Base-by-base conservation (phyloP, 2,329 filamentous ascomycete species). In the Trichoderma oligosporum region DNA sequence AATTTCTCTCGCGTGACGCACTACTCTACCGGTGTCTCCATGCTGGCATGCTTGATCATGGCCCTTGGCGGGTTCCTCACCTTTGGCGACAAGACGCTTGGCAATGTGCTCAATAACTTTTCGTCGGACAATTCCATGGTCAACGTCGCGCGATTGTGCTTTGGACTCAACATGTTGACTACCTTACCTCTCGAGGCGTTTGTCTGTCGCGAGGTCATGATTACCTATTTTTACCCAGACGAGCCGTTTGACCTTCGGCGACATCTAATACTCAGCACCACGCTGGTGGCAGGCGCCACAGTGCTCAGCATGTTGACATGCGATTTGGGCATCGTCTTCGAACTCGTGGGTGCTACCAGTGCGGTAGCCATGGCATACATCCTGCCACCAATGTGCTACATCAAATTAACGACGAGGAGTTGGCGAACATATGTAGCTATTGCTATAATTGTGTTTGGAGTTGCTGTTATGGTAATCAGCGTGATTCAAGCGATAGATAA, bases 51-150 rank as follows among this genome's bases (percentile, higher is more conserved):
- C 69, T 80, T 99, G 53, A 74, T 86, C 59, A 89, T 99, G 85
- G 94, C 91, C 0, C 78, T 97, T 7, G 84, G 87, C 2, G 94
- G 94, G 22, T 97, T 96, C 74, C 80, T 99, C 41, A 92, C 88
- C 16, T 99, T 99, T 68, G 93, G 94, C 61, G 89, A 93, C 73
- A 84, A 86, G 67, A 99, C 94, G 4, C 79, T 91, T 64, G 94
- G 94, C 69, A 99, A 99, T 71, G 91, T 99, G 52, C 85, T 99
- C 66, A 99, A 99, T 79, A 99, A 99, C 76, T 97, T 99, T 69
- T 89, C 92, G 1, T 79, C 85, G 18, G 85, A 95, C 73, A 97
- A 96, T 73, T 80, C 87, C 65, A 87, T 97, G 84, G 91, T 97
- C 69, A 97, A 97, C 73, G 81, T 99, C 58, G 94, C 94, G 20